Evolutionary conservation across 1,139 yeast species (phyloP).

Genomic region (Taiozyma sp.): DNA sequence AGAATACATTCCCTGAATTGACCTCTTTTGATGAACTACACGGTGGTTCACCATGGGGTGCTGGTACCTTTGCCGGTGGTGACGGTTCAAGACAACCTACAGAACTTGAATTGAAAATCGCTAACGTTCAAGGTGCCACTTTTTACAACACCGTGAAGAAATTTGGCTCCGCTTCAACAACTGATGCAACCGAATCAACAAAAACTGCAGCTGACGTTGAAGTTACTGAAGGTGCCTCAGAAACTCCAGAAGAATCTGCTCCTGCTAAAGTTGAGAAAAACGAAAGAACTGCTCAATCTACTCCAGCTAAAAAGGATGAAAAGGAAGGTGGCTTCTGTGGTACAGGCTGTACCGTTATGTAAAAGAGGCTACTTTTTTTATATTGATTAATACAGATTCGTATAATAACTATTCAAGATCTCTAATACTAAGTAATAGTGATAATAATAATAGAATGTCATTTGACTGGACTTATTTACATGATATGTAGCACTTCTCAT

Average conservation of each 20-base stretch:
- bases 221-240: neutral
- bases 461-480: neutral
- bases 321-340: constrained; percentile 8
- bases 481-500: neutral
- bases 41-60: constrained; percentile 87
- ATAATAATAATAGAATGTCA: neutral
- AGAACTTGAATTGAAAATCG: constrained; percentile 59
- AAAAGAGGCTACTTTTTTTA: neutral
- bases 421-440: neutral
- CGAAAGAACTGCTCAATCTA: constrained; percentile 10
- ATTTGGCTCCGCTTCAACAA: neutral
- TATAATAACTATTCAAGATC: neutral
- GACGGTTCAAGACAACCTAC: constrained; percentile 75
- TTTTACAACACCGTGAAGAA: constrained; percentile 27
- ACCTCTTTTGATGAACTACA: constrained; percentile 62
- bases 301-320: constrained; percentile 7
- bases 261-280: neutral
- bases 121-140: constrained; percentile 50
- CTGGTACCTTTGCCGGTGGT: constrained; percentile 72
- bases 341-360: constrained; percentile 11
- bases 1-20: constrained; percentile 50
- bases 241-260: neutral
- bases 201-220: constrained; percentile 1
- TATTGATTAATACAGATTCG: neutral
- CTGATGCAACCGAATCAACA: neutral